Conservation (phyloP, 192 early-diverging fungal species). For the Backusella sp. region DNA sequence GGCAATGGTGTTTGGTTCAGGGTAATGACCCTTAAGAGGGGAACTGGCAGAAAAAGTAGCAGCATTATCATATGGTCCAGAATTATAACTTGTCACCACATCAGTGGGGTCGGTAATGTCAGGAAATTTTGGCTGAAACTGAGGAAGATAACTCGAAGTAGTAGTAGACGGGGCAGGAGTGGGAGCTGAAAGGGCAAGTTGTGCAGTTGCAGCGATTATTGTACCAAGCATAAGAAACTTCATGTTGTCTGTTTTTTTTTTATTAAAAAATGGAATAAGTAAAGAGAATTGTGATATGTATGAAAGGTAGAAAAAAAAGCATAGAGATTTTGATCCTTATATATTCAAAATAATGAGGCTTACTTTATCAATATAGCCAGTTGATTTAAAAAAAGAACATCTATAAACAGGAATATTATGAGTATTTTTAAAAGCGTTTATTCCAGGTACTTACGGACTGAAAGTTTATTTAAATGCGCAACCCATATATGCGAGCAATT, state of each 20-base stretch:
- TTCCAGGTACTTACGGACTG: not conserved
- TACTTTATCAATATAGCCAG: not conserved
- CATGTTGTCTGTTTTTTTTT: not conserved
- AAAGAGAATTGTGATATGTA: not conserved
- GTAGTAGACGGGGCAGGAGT: not conserved
- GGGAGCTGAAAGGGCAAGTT: not conserved
- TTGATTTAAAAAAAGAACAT: not conserved
- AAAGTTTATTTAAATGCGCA: not conserved
- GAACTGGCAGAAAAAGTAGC: not conserved
- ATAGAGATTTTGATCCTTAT: not conserved
- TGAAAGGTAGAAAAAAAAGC: not conserved
- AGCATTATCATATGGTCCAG: constrained; percentile 18
- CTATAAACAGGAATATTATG: not conserved
- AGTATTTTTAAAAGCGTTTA: not conserved
- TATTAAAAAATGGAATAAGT: not conserved
- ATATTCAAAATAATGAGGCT: constrained; percentile 8
- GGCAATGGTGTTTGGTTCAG: constrained; percentile 14
- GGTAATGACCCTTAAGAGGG: constrained; percentile 23
- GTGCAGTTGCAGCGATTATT: not conserved
- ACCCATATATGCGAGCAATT: not conserved
- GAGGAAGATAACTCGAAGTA: constrained; percentile 3
- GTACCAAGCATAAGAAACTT: not conserved
- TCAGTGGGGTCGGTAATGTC: constrained; percentile 11
- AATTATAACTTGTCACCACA: not conserved
- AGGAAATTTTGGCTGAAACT: constrained; percentile 22